A percentile compares a stretch with the other conserved stretches of the same genome.
phyloP scores from a whole-genome alignment of 2,329 filamentous ascomycete species.

The Penicillium expansum region DNA sequence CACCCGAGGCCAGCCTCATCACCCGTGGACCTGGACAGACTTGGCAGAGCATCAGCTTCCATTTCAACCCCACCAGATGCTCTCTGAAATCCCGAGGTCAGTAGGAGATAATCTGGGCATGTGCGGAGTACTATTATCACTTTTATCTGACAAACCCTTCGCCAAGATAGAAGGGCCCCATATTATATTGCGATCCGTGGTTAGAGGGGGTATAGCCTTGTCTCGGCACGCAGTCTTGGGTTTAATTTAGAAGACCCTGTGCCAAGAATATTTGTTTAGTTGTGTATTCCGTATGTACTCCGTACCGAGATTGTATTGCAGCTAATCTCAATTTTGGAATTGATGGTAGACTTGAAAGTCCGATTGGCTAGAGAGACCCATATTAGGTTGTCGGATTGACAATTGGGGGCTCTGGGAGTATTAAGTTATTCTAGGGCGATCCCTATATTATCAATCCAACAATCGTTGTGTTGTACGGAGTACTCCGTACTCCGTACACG shows the following conservation, averaged over 20 bases:
- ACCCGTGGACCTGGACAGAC: too few relatives aligned
- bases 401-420: background rate
- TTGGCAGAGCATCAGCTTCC: too few relatives aligned
- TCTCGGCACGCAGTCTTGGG: background rate
- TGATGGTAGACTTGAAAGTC: background rate
- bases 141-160: background rate
- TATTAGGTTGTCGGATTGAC: background rate
- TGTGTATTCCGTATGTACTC: too few relatives aligned
- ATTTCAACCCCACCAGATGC: background rate
- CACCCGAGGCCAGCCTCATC: background rate
- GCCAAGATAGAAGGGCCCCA: background rate
- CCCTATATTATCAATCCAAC: too few relatives aligned
- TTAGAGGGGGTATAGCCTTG: background rate
- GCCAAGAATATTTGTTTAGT: background rate
- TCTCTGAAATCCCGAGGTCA: background rate
- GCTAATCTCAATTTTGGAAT: background rate
- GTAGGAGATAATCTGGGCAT: background rate
- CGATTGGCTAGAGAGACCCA: background rate
- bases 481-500: too few relatives aligned
- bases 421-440: too few relatives aligned
- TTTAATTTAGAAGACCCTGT: background rate
- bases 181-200: background rate
- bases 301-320: background rate
- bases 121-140: background rate
- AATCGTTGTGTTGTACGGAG: too few relatives aligned